A percentile compares a stretch with the other conserved stretches of the same genome.
Conservation (phyloP, 2,329 filamentous ascomycete species). For the Fusarium sp. region DNA sequence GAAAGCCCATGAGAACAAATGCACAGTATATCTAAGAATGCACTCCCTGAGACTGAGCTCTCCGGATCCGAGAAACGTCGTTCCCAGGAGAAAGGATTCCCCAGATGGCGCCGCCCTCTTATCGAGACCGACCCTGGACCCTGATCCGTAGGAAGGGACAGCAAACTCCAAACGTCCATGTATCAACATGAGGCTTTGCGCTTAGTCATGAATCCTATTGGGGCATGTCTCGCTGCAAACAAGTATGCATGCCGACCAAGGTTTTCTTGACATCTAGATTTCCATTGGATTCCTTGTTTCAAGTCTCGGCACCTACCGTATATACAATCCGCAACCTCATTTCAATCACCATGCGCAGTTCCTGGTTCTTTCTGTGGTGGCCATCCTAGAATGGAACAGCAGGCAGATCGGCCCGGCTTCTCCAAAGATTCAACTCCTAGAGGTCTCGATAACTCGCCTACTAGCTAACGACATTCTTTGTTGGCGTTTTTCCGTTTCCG, state of each 20-base stretch:
- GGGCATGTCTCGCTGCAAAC: background rate
- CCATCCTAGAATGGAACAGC: background rate
- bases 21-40: background rate
- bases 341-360: background rate
- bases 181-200: background rate
- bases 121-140: background rate
- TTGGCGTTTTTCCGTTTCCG: slow-evolving; percentile 15
- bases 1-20: background rate
- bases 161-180: background rate
- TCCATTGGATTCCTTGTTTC: background rate
- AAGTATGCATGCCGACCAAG: background rate
- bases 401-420: background rate
- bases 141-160: background rate
- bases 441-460: background rate
- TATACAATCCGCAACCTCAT: background rate
- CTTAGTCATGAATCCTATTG: background rate
- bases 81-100: background rate
- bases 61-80: background rate
- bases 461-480: background rate
- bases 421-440: background rate
- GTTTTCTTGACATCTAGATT: slow-evolving; percentile 3
- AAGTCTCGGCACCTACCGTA: background rate
- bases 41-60: background rate
- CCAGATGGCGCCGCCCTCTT: background rate
- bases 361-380: background rate